Conservation (phyloP, 2,329 filamentous ascomycete species). For the Aspergillus niger region DNA sequence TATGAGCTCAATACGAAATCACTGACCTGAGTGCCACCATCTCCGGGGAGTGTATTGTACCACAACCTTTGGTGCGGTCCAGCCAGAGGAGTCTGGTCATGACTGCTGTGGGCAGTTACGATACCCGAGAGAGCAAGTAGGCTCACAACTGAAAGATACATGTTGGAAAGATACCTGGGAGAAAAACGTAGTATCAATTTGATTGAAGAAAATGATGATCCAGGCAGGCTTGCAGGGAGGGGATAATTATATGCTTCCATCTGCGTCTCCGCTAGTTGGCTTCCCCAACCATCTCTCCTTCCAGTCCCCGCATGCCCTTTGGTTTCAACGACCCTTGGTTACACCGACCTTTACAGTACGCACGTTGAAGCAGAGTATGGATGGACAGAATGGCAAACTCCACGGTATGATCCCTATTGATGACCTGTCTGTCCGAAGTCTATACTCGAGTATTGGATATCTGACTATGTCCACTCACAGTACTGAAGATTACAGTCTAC, state of each 20-base stretch:
- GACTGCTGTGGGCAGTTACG: constrained; percentile 61
- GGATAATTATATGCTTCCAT: neutral
- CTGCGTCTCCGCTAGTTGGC: neutral
- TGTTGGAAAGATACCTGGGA: constrained; percentile 3
- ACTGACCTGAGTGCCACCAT: constrained; percentile 76
- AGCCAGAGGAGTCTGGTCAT: constrained; percentile 60
- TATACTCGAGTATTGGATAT: neutral
- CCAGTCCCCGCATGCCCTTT: neutral
- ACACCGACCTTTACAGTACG: neutral
- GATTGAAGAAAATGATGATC: neutral
- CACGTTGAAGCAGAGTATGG: neutral
- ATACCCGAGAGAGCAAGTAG: constrained; percentile 49
- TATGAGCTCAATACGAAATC: neutral
- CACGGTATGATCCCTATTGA: neutral
- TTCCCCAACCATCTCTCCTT: neutral
- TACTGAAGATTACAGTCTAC: neutral
- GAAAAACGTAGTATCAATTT: no score
- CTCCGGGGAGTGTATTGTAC: constrained; percentile 81
- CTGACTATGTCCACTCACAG: neutral
- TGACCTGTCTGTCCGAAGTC: neutral
- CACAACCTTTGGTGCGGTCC: constrained; percentile 75
- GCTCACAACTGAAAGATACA: constrained; percentile 22
- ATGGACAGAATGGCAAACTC: neutral
- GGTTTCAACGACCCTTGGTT: neutral
- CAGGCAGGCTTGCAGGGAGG: neutral